A percentile compares a stretch with the other conserved stretches of the same genome.
phyloP scores from a whole-genome alignment of 1,284 basidiomycete genomes.

The Cutaneotrichosporon mucoides region DNA sequence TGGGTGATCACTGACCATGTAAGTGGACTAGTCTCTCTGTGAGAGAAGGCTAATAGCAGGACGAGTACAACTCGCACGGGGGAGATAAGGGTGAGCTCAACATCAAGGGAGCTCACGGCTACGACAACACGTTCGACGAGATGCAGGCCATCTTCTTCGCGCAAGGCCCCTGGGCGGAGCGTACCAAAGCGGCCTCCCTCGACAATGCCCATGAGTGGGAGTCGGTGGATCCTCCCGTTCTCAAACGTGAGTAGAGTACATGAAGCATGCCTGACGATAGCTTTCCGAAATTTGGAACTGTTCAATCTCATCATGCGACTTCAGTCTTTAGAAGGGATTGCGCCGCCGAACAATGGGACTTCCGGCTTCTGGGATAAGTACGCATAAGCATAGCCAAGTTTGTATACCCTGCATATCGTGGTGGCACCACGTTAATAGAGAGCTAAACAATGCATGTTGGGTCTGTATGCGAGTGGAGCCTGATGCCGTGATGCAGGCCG shows the following conservation, averaged over 20 bases:
- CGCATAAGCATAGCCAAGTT: neutral
- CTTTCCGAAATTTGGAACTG: conserved; percentile 77
- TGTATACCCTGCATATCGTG: neutral
- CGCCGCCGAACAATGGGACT: conserved; percentile 54
- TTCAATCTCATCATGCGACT: conserved; percentile 76
- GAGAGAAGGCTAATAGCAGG: conserved; percentile 47
- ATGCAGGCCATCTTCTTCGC: conserved; percentile 91
- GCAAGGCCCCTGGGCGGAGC: conserved; percentile 10
- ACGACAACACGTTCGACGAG: conserved; percentile 63
- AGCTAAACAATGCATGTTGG: too few species aligned
- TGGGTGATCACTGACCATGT: conserved; percentile 62
- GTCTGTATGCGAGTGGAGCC: neutral
- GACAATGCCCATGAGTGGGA: conserved; percentile 15
- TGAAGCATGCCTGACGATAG: conserved; percentile 23
- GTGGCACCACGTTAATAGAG: too few species aligned
- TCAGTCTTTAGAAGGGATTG: conserved; percentile 59
- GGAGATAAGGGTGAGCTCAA: conserved; percentile 1
- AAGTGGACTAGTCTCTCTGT: conserved; percentile 1
- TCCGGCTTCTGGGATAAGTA: conserved; percentile 9
- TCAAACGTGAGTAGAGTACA: conserved; percentile 51
- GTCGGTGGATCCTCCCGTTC: conserved; percentile 61
- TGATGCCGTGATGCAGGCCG: neutral
- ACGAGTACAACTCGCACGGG: conserved; percentile 5
- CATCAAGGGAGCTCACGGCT: conserved; percentile 16
- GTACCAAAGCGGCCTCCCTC: conserved; percentile 1